Conservation (phyloP, 306 rosid species). For the Abrus pulchellus region DNA sequence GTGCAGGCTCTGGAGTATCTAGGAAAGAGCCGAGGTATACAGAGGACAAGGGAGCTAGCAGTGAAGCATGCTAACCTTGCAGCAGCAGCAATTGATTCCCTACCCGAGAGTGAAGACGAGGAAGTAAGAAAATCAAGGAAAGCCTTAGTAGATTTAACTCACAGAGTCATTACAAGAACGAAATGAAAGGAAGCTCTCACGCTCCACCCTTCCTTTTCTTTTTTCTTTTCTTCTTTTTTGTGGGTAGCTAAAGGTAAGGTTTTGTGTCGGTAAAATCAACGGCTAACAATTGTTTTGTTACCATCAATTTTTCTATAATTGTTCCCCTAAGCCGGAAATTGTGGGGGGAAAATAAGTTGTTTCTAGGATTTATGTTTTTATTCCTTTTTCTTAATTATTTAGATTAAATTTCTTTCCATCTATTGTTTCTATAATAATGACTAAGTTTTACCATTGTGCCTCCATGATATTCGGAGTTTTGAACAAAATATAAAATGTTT, state of each 20-base stretch:
- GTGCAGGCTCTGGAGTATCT: slow-evolving; percentile 91
- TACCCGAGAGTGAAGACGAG: slow-evolving; percentile 72
- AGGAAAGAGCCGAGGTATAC: slow-evolving; percentile 85
- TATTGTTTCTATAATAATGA: background rate
- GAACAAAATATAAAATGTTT: background rate
- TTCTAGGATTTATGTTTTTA: slow-evolving; percentile 35
- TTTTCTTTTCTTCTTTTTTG: background rate
- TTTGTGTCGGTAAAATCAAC: slow-evolving; percentile 23
- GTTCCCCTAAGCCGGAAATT: slow-evolving; percentile 35
- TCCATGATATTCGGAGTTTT: background rate
- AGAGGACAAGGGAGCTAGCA: slow-evolving; percentile 86
- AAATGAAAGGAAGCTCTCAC: slow-evolving; percentile 57
- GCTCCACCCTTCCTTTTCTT: background rate
- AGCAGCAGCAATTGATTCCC: slow-evolving; percentile 86
- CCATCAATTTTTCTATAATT: slow-evolving; percentile 16
- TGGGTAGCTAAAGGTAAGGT: slow-evolving; percentile 34
- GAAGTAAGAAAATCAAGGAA: slow-evolving; percentile 84
- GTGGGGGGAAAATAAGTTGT: slow-evolving; percentile 35
- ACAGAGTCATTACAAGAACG: slow-evolving; percentile 81
- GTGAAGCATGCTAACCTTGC: slow-evolving; percentile 85
- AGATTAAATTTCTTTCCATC: slow-evolving; percentile 17
- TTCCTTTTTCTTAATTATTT: slow-evolving; percentile 32
- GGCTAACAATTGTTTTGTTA: slow-evolving; percentile 25
- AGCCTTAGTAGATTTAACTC: slow-evolving; percentile 88
- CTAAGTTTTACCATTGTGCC: background rate